Evolutionary conservation across 2,329 filamentous ascomycete species (phyloP), one percentile per base, ranked within the genome.

Genomic region (Boeremia exigua): DNA sequence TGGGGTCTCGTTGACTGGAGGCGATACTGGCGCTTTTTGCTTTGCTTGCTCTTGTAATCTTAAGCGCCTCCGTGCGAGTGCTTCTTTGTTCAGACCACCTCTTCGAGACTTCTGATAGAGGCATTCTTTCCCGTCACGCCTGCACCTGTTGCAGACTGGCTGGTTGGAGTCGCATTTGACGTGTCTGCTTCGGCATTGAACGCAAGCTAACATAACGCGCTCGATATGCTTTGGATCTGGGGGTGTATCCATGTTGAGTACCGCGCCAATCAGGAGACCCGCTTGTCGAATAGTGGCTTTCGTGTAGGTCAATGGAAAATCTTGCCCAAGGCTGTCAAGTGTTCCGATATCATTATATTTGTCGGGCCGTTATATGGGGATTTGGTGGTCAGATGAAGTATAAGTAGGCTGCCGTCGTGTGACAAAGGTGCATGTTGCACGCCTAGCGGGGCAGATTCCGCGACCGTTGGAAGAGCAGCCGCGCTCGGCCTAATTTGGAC

Each of bases 91-190:
- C 1, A 75, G 61, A 1, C 72, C 72, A 40, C 71, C 72, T 63
- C 72, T 66, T 60, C 67, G 61, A 11, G 70, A 73, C 40, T 71
- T 73, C 15, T 68, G 59, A 46, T 71, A 75, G 4, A 53, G 62
- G 43, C 72, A 74, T 32, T 71, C 70, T 54, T 73, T 75, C 8
- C 70, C 65, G 42, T 73, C 71, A 27, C 65, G 61, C 50, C 52
- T 67, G 56, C 72, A 75, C 23, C 72, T 60, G 30, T 66, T 68
- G 50, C 71, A 74, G 4, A 56, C 37, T 2, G 72, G 72, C 42
- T 71, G 68, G 3, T 63, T 67, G 4, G 69, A 64, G 59, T 73
- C 72, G 52, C 72, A 75, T 53, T 71, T 74, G 12, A 75, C 70
- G 36, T 74, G 71, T 36, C 72, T 61, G 39, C 54, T 61, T n/a